These are phyloP conservation scores for Arthroderma sp. DNA, from an alignment of 2,329 filamentous ascomycete genomes.

Conservation along the genomic window DNA sequence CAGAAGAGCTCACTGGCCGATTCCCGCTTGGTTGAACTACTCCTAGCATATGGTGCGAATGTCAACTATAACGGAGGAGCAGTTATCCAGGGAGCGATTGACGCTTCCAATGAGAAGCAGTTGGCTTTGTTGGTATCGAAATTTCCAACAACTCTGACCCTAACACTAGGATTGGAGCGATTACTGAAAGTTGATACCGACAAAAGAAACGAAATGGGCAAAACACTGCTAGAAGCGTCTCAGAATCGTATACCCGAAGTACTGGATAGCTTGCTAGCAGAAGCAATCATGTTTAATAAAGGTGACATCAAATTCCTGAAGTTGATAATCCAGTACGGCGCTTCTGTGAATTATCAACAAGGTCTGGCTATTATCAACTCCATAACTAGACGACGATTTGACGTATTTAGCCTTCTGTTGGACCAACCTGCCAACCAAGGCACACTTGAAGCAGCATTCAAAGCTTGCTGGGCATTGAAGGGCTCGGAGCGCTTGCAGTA, in stretches of 20 bases:
- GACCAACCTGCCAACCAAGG: constrained; percentile 7
- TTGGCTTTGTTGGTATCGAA: constrained; percentile 11
- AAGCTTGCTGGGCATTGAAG: constrained; percentile 6
- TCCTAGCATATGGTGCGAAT: constrained; percentile 14
- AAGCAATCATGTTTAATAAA: constrained; percentile 7
- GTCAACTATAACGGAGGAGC: constrained; percentile 13
- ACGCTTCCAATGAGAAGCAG: constrained; percentile 13
- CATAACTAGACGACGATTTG: constrained; percentile 11
- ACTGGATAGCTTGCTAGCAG: constrained; percentile 8
- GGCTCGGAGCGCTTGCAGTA: constrained; percentile 10
- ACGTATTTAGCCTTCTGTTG: constrained; percentile 12
- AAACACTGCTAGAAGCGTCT: constrained; percentile 11
- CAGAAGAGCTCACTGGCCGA: constrained; percentile 11
- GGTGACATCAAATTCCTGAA: constrained; percentile 11
- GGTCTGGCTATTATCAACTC: constrained; percentile 12
- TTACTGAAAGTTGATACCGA: constrained; percentile 6
- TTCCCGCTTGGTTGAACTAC: constrained; percentile 11
- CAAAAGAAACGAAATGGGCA: constrained; percentile 12
- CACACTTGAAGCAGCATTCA: constrained; percentile 13
- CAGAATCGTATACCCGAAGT: constrained; percentile 7
- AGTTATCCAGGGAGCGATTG: constrained; percentile 13
- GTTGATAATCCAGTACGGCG: constrained; percentile 14
- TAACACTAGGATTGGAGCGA: constrained; percentile 8
- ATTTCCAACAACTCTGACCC: constrained; percentile 9
- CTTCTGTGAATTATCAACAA: constrained; percentile 12